These are phyloP conservation scores for Hordeum pubiflorum DNA, from an alignment of 202 grass and related monocot genomes.

Conservation along the genomic window DNA sequence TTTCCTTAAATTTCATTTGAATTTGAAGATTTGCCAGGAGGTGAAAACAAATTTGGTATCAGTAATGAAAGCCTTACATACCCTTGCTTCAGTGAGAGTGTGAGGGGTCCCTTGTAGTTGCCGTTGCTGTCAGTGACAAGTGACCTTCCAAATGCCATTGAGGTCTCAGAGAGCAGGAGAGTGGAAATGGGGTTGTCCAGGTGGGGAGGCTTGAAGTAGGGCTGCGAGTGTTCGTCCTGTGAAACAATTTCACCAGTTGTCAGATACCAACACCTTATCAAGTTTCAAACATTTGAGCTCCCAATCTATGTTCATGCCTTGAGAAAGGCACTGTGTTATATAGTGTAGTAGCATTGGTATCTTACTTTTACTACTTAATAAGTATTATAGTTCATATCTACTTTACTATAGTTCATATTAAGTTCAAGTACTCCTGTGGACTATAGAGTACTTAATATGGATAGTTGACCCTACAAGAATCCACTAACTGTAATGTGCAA, in stretches of 20 bases:
- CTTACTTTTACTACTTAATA: background rate
- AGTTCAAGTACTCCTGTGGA: no score
- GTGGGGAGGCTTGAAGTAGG: constrained; percentile 96
- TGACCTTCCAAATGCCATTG: constrained; percentile 85
- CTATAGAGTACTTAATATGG: background rate
- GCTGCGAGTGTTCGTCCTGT: constrained; percentile 93
- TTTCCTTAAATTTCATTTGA: background rate
- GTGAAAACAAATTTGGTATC: background rate
- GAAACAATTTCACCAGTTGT: constrained; percentile 13
- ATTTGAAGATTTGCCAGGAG: background rate
- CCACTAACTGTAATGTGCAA: background rate
- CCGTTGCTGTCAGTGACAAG: constrained; percentile 86
- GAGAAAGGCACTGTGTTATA: background rate
- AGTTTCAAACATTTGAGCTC: background rate
- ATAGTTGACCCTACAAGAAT: background rate
- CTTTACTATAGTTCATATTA: background rate
- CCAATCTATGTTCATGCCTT: background rate
- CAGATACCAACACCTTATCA: background rate
- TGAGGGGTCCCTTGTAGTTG: constrained; percentile 92
- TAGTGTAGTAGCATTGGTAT: no score
- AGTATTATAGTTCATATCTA: background rate
- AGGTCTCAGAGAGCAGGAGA: constrained; percentile 80
- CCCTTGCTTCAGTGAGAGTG: constrained; percentile 86
- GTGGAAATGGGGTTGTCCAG: constrained; percentile 95
- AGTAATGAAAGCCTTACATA: constrained; percentile 22